Evolutionary conservation across 2,329 filamentous ascomycete species (phyloP).

Genomic region (Neonectria punicea): DNA sequence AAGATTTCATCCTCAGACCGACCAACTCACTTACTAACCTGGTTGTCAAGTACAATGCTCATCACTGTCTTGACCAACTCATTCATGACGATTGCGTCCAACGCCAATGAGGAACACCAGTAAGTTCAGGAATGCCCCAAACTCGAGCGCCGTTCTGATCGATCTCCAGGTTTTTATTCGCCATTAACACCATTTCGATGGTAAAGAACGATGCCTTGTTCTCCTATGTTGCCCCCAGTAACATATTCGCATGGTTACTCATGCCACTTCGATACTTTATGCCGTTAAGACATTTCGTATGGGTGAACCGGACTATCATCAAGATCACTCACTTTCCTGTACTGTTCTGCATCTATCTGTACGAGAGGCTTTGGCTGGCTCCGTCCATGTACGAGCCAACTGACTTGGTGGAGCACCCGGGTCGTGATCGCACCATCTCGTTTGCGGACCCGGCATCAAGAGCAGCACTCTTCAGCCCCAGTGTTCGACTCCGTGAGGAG

Average conservation of each 20-base stretch:
- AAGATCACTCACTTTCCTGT: conserved; percentile 91
- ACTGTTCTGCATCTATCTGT: conserved; percentile 85
- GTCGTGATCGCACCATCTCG: conserved; percentile 63
- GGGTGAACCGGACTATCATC: conserved; percentile 89
- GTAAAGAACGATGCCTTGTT: conserved; percentile 98
- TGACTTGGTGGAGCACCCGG: conserved; percentile 81
- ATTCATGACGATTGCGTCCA: conserved; percentile 94
- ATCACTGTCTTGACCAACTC: conserved; percentile 97
- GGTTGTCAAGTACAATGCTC: conserved; percentile 74
- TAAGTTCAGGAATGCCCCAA: conserved; percentile 46
- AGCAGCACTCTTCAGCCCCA: conserved; percentile 78
- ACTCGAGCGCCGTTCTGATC: conserved; percentile 16
- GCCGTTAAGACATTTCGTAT: conserved; percentile 83
- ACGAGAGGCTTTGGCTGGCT: conserved; percentile 84
- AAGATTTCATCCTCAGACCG: conserved; percentile 44
- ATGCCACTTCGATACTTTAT: conserved; percentile 85
- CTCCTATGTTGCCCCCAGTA: conserved; percentile 91
- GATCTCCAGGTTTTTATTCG: conserved; percentile 77
- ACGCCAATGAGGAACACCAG: conserved; percentile 91
- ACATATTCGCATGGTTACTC: conserved; percentile 89
- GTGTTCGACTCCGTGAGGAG: conserved; percentile 79
- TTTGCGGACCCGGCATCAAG: conserved; percentile 66
- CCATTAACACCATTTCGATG: conserved; percentile 97
- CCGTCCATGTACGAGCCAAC: conserved; percentile 82
- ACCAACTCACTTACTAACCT: conserved; percentile 5